A percentile compares a stretch with the other conserved stretches of the same genome.
Conservation (phyloP, 2,329 filamentous ascomycete genomes). For the Diaporthe destruens region DNA sequence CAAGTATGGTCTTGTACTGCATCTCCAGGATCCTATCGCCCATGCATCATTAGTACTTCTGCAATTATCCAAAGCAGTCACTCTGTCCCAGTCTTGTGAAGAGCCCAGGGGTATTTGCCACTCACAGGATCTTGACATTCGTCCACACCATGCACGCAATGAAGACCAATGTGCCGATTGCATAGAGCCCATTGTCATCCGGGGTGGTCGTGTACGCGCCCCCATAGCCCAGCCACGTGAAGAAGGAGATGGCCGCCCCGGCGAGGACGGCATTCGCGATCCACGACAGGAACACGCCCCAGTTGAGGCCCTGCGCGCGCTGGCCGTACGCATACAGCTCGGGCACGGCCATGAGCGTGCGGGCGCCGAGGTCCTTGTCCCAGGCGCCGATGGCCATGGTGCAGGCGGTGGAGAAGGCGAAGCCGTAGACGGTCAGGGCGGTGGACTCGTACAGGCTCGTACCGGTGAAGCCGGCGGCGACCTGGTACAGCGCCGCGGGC, state of each 20-base stretch:
- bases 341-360: slow-evolving; percentile 90
- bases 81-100: too few species aligned
- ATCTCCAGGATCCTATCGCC: slow-evolving; percentile 76
- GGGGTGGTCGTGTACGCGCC: slow-evolving; percentile 59
- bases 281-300: slow-evolving; percentile 80
- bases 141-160: slow-evolving; percentile 78
- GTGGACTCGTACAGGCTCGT: slow-evolving; percentile 92
- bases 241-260: slow-evolving; percentile 76
- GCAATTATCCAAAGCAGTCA: not conserved
- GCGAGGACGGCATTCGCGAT: slow-evolving; percentile 80
- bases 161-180: slow-evolving; percentile 80
- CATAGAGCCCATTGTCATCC: slow-evolving; percentile 77
- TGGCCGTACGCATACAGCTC: slow-evolving; percentile 91
- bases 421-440: slow-evolving; percentile 82
- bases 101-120: slow-evolving; percentile 41
- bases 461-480: slow-evolving; percentile 87
- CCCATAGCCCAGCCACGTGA: slow-evolving; percentile 66
- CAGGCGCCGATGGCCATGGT: slow-evolving; percentile 90
- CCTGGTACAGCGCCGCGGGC: slow-evolving; percentile 85
- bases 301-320: slow-evolving; percentile 78
- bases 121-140: slow-evolving; percentile 80
- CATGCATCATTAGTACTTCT: slow-evolving; percentile 43
- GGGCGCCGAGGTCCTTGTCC: slow-evolving; percentile 86
- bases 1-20: slow-evolving; percentile 78
- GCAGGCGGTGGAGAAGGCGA: slow-evolving; percentile 92